Conservation (phyloP, 176 grass and related monocot species). For the Musa itinerans region DNA sequence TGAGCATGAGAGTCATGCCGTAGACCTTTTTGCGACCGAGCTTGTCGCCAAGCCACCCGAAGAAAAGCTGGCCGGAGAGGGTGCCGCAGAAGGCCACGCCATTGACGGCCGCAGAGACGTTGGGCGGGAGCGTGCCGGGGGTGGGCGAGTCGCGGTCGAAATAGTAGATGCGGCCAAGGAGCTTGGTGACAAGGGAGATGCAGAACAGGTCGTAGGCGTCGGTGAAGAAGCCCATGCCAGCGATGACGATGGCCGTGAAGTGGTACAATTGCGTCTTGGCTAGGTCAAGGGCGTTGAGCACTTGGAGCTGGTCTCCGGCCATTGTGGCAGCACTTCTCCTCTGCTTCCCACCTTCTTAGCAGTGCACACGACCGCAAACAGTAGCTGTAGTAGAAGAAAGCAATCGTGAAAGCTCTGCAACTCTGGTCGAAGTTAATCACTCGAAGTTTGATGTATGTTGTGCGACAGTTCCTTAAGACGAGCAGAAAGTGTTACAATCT, state of each 20-base stretch:
- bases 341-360: not conserved
- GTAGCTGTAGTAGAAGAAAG: not conserved
- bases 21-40: conserved; percentile 12
- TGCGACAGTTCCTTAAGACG: too few species aligned
- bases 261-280: conserved; percentile 69
- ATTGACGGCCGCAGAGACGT: not conserved
- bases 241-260: conserved; percentile 70
- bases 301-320: not conserved
- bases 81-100: conserved; percentile 16
- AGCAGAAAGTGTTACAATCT: too few species aligned
- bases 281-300: not conserved
- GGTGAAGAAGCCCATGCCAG: conserved; percentile 95
- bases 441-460: too few species aligned
- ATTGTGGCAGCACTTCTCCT: not conserved
- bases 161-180: conserved; percentile 50
- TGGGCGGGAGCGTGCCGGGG: conserved; percentile 7
- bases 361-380: not conserved
- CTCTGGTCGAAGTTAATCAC: not conserved
- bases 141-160: not conserved
- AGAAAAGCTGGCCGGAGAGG: conserved; percentile 12
- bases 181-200: conserved; percentile 55
- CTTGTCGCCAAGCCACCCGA: conserved; percentile 17
- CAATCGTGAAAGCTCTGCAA: not conserved
- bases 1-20: conserved; percentile 14
- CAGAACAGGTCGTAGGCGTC: conserved; percentile 93